A percentile compares a stretch with the other conserved stretches of the same genome.
phyloP scores from a whole-genome alignment of 179 eudicot genomes.

The Gypsophila paniculata region DNA sequence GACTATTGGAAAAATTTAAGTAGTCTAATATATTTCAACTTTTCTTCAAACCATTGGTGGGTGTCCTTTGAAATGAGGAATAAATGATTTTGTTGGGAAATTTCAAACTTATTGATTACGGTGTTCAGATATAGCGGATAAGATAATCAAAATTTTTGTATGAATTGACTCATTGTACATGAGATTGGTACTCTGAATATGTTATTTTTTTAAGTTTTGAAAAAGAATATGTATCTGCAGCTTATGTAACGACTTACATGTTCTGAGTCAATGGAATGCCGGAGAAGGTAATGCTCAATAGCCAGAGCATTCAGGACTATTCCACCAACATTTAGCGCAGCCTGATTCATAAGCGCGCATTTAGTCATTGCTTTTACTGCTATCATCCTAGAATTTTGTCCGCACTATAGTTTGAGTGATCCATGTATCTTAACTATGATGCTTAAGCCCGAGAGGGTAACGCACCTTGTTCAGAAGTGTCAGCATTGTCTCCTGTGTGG shows the following conservation, averaged over 20 bases:
- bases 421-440: slow-evolving; percentile 4
- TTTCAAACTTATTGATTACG: neutral
- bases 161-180: neutral
- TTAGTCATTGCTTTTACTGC: slow-evolving; percentile 5
- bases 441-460: slow-evolving; percentile 16
- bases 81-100: neutral
- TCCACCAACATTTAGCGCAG: slow-evolving; percentile 80
- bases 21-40: neutral
- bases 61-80: neutral
- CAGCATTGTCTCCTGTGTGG: slow-evolving; percentile 66
- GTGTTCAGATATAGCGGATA: neutral
- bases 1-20: neutral
- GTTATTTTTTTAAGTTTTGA: neutral
- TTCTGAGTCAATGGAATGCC: slow-evolving; percentile 58
- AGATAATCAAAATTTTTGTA: slow-evolving; percentile 2
- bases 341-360: slow-evolving; percentile 39
- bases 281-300: slow-evolving; percentile 78
- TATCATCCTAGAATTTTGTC: neutral
- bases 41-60: neutral
- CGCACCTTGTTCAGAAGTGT: slow-evolving; percentile 70
- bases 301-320: slow-evolving; percentile 75
- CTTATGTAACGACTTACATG: slow-evolving; percentile 44
- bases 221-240: neutral
- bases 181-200: too few relatives aligned
- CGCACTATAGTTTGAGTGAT: slow-evolving; percentile 7